phyloP scores from a whole-genome alignment of 768 basidiomycete genomes.

The Ramaria sp. region DNA sequence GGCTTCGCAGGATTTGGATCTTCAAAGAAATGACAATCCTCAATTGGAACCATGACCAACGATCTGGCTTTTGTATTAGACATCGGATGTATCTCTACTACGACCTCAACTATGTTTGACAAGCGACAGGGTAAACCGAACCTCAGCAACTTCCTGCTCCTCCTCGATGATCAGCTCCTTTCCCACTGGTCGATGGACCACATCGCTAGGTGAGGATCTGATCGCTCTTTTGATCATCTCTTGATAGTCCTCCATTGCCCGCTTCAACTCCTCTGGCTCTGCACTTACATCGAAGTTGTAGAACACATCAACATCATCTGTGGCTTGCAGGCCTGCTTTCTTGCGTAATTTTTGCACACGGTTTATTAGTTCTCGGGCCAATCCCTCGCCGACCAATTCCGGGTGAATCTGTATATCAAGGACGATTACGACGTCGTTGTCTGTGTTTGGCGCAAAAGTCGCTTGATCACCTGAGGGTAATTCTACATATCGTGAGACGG shows the following conservation, averaged over 20 bases:
- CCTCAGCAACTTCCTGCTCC: slow-evolving; percentile 77
- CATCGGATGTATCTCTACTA: neutral
- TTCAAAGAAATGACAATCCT: slow-evolving; percentile 53
- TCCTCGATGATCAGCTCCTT: slow-evolving; percentile 60
- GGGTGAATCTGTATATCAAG: slow-evolving; percentile 83
- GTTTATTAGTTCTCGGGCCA: slow-evolving; percentile 83
- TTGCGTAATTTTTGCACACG: slow-evolving; percentile 93
- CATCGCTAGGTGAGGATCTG: slow-evolving; percentile 55
- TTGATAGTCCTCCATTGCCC: slow-evolving; percentile 53
- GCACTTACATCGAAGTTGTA: slow-evolving; percentile 66
- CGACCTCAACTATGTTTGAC: slow-evolving; percentile 26
- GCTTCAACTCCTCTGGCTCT: slow-evolving; percentile 45
- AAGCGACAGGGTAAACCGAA: slow-evolving; percentile 63
- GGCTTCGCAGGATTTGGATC: slow-evolving; percentile 87
- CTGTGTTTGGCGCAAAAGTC: slow-evolving; percentile 67
- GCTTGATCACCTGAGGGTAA: slow-evolving; percentile 37
- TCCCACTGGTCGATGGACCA: slow-evolving; percentile 38
- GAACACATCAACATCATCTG: slow-evolving; percentile 86
- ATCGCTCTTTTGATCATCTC: slow-evolving; percentile 68
- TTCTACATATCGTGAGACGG: slow-evolving; percentile 86
- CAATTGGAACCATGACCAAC: neutral
- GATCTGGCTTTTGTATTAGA: neutral
- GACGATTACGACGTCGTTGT: slow-evolving; percentile 90
- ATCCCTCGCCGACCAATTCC: slow-evolving; percentile 79
- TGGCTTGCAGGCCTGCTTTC: slow-evolving; percentile 89